A percentile compares a stretch with the other conserved stretches of the same genome.
phyloP scores from a whole-genome alignment of 1,284 basidiomycete species.

The Apiotrichum sp. region DNA sequence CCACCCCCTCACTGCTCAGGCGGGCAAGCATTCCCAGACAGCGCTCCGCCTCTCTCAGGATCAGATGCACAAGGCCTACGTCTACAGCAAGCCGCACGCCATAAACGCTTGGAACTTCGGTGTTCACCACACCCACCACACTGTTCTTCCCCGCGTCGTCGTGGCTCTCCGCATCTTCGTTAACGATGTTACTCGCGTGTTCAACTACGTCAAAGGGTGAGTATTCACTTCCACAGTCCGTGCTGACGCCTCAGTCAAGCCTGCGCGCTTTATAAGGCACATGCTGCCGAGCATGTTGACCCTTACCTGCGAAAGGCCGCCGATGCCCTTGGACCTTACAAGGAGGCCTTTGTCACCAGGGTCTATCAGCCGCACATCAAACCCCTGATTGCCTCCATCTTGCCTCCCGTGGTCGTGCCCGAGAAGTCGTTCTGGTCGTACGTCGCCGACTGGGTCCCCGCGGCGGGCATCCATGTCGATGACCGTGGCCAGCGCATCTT shows the following conservation, averaged over 20 bases:
- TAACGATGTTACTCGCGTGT: conserved; percentile 3
- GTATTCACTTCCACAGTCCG: conserved; percentile 7
- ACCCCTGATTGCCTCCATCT: conserved; percentile 25
- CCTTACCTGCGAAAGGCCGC: conserved; percentile 26
- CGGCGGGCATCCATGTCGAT: conserved; percentile 15
- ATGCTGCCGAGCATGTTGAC: conserved; percentile 29
- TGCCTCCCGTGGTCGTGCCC: conserved; percentile 24
- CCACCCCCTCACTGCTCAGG: conserved; percentile 33
- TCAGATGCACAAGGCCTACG: conserved; percentile 28
- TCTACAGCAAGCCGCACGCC: conserved; percentile 28
- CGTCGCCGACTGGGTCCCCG: conserved; percentile 33
- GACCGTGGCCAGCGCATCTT: conserved; percentile 5
- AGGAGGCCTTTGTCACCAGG: conserved; percentile 11
- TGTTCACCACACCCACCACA: conserved; percentile 13
- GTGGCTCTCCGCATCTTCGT: conserved; percentile 14
- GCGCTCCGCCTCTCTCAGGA: conserved; percentile 22
- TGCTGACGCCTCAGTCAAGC: conserved; percentile 14
- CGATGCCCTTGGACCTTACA: conserved; percentile 16
- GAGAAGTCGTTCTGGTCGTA: conserved; percentile 32
- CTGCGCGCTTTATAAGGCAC: conserved; percentile 23
- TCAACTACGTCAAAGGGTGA: conserved; percentile 27
- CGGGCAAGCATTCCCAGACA: conserved; percentile 24
- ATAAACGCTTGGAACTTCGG: conserved; percentile 24
- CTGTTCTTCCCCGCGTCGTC: conserved; percentile 14
- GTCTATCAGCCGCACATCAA: conserved; percentile 34